Evolutionary conservation across 2,329 filamentous ascomycete genomes (phyloP), one percentile per base, ranked within the genome.

Genomic region (Alternaria brassicae): DNA sequence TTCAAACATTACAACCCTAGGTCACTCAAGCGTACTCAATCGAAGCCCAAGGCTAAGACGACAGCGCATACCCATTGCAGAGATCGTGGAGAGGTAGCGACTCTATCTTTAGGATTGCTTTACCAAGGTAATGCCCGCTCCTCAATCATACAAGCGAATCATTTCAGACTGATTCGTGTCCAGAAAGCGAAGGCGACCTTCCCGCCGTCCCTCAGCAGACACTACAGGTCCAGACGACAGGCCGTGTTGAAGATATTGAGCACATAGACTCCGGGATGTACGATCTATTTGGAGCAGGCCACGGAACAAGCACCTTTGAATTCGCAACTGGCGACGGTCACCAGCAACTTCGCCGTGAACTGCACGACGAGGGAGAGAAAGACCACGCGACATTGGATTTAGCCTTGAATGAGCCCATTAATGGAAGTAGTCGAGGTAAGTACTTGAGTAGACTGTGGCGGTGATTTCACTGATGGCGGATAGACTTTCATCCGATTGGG

Each of bases 1-100:
- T 54, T 54, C 7, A 54, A 9, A 54, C 17, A 54, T 23, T 54
- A 23, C 2, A 1, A 54, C 6, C 32, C 32, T 47, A 54, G 23
- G 6, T 47, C 6, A 39, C 51, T 54, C 3, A 32, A 47, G 23
- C 15, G 23, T 47, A 54, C 51, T 13, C 4, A 53, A 30, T 39
- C 23, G 2, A 54, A 54, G 51, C 27, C 36, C 12, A 55, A 27
- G 42, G 25, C 42, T 41, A 55, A 55, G 34, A 30, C 8, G 4
- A 48, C 13, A 12, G 3, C 0, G 17, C 19, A 55, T 15, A 48
- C 25, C 7, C 23, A 13, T 48, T n/a, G 13, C 21, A 41, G 42
- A 40, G 42, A 48, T 41, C 6, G 6, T 41, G 12, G 13, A 41
- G 52, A 55, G 25, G 42, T 12, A 32, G 52, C 8, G 8, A 48